phyloP scores from a whole-genome alignment of 192 early-diverging fungal genomes.

The Coemansia sp. region DNA sequence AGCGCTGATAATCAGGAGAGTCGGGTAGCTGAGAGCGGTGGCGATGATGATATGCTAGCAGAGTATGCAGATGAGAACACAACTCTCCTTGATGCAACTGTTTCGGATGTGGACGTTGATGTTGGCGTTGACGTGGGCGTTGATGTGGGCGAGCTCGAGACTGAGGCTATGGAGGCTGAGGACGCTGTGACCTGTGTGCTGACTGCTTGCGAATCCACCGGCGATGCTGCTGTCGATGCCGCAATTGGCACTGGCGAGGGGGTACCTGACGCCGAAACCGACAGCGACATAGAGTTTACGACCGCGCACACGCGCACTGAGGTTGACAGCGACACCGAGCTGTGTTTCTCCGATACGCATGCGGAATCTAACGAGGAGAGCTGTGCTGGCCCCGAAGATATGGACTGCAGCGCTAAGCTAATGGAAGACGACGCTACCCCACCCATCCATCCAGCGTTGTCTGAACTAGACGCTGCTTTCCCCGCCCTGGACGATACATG shows the following conservation, averaged over 20 bases:
- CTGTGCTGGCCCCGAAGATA: not conserved
- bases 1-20: no score
- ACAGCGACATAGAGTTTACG: slow-evolving; percentile 22
- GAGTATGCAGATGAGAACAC: not conserved
- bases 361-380: not conserved
- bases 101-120: no score
- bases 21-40: not conserved
- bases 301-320: slow-evolving; percentile 2
- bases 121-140: not conserved
- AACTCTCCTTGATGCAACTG: not conserved
- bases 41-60: not conserved
- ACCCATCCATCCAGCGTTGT: not conserved
- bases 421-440: not conserved
- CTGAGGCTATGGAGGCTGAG: not conserved
- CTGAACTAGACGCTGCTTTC: not conserved
- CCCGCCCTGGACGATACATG: not conserved
- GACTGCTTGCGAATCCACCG: not conserved
- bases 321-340: not conserved
- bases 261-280: not conserved
- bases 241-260: not conserved
- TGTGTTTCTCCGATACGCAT: not conserved
- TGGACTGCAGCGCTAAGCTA: not conserved
- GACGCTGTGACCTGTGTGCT: not conserved
- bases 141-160: not conserved
- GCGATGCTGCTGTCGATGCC: not conserved